These are phyloP conservation scores for Beta vulgaris DNA, from an alignment of 148 eudicot species.

Conservation along the genomic window DNA sequence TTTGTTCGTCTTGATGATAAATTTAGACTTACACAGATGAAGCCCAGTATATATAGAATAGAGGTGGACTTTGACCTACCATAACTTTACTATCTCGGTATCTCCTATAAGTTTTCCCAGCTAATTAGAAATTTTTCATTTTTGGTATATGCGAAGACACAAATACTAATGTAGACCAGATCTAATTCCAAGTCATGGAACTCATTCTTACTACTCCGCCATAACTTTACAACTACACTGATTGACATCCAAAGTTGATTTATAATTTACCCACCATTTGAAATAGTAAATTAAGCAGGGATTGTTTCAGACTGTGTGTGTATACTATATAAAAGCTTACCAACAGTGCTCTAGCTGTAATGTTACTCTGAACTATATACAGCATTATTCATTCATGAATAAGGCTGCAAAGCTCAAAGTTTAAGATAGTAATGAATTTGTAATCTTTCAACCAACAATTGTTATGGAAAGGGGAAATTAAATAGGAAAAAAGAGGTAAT, in stretches of 20 bases:
- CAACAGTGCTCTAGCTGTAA: conserved; percentile 23
- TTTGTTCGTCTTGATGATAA: too few relatives aligned
- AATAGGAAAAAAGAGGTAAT: neutral
- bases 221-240: too few relatives aligned
- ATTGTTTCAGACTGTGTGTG: conserved; percentile 1
- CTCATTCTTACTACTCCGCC: too few relatives aligned
- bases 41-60: conserved; percentile 3
- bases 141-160: too few relatives aligned
- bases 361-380: conserved; percentile 14
- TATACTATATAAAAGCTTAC: conserved; percentile 13
- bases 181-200: too few relatives aligned
- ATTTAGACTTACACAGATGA: too few relatives aligned
- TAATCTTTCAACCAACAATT: conserved; percentile 10
- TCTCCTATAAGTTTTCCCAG: neutral
- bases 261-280: neutral
- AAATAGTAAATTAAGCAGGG: conserved; percentile 2
- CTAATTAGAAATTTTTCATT: too few relatives aligned
- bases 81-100: too few relatives aligned
- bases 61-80: too few relatives aligned
- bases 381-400: conserved; percentile 25
- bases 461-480: neutral
- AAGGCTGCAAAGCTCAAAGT: conserved; percentile 38
- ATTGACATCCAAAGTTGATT: too few relatives aligned
- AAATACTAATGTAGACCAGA: too few relatives aligned
- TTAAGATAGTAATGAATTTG: neutral